These are phyloP conservation scores for Inga leiocalycina DNA, from an alignment of 306 rosid species.

Conservation along the genomic window DNA sequence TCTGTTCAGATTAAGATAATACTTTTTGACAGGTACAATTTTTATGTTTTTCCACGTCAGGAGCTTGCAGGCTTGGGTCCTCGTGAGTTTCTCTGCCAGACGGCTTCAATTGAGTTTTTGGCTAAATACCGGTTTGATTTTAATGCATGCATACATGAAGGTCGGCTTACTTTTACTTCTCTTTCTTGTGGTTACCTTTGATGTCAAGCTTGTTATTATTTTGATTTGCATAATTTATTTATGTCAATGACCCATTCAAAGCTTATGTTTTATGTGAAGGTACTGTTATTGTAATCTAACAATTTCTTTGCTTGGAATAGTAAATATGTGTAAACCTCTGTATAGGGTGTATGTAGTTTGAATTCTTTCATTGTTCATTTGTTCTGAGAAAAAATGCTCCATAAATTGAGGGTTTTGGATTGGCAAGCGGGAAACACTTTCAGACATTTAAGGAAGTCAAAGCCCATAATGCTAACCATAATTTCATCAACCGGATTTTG, in stretches of 20 bases:
- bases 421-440: not conserved
- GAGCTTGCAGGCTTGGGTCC: constrained; percentile 59
- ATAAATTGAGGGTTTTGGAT: not conserved
- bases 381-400: constrained; percentile 17
- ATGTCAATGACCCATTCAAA: not conserved
- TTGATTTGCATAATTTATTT: constrained; percentile 25
- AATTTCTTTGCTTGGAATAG: constrained; percentile 3
- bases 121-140: constrained; percentile 93
- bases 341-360: not conserved
- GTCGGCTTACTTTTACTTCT: constrained; percentile 46
- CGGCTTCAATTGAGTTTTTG: constrained; percentile 85
- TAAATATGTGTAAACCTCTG: constrained; percentile 9
- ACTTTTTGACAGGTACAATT: constrained; percentile 71
- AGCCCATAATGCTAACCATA: constrained; percentile 4
- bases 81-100: constrained; percentile 88
- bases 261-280: not conserved
- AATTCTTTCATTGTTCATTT: constrained; percentile 1
- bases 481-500: constrained; percentile 17
- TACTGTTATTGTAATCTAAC: not conserved
- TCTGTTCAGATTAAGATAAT: constrained; percentile 30
- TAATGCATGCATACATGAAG: constrained; percentile 84
- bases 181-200: constrained; percentile 24
- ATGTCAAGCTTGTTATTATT: not conserved
- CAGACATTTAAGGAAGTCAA: constrained; percentile 1
- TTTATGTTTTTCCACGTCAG: constrained; percentile 84